Evolutionary conservation across 345 rosid species (phyloP).

Genomic region (Pugionium dolabratum): DNA sequence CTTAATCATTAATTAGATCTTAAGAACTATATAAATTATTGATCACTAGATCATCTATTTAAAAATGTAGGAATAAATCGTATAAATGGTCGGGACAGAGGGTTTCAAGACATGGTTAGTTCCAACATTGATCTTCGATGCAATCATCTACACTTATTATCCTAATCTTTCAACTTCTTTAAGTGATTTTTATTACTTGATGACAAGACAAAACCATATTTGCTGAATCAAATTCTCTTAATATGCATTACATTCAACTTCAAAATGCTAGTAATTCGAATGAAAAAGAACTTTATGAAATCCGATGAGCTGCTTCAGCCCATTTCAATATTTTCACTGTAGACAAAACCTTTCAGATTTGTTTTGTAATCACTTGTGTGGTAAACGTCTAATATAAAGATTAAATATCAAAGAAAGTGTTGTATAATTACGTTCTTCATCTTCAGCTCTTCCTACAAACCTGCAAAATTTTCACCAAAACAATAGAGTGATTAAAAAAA

Average conservation of each 20-base stretch:
- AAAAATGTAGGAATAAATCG: conserved; percentile 30
- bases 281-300: background rate
- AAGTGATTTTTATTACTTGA: too few relatives aligned
- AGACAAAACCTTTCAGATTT: background rate
- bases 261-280: too few relatives aligned
- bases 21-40: background rate
- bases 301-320: background rate
- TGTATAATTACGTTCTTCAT: too few relatives aligned
- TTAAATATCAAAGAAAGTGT: background rate
- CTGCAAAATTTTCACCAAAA: too few relatives aligned
- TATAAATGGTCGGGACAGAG: background rate
- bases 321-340: background rate
- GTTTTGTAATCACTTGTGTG: background rate
- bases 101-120: conserved; percentile 10
- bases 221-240: too few relatives aligned
- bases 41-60: conserved; percentile 23
- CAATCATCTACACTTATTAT: background rate
- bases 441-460: too few relatives aligned
- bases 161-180: too few relatives aligned
- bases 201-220: too few relatives aligned
- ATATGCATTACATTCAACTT: too few relatives aligned
- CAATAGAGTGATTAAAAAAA: background rate
- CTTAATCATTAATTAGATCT: conserved; percentile 38
- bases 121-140: conserved; percentile 3
- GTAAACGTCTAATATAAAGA: background rate